Percentiles rank a stretch among this genome's conserved stretches.
phyloP scores from a whole-genome alignment of 768 basidiomycete genomes.

The Omphalotus guepiniiformis region DNA sequence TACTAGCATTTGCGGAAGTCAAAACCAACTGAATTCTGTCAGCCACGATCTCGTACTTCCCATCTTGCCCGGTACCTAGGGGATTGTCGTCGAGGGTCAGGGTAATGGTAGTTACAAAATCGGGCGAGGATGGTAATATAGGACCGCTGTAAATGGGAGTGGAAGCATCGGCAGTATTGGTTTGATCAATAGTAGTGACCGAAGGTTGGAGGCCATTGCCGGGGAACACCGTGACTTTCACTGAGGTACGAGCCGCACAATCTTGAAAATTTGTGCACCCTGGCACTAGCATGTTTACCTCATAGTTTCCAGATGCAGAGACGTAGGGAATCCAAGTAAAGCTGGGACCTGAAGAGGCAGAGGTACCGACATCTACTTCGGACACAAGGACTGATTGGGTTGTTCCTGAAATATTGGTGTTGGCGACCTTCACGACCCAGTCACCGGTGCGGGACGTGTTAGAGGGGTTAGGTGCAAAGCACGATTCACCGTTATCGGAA shows the following conservation, averaged over 20 bases:
- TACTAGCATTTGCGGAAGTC: slow-evolving; percentile 50
- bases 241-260: slow-evolving; percentile 75
- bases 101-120: slow-evolving; percentile 70
- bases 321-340: slow-evolving; percentile 92
- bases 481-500: slow-evolving; percentile 58
- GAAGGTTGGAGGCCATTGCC: slow-evolving; percentile 60
- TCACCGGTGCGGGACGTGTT: slow-evolving; percentile 60
- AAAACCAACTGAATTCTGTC: slow-evolving; percentile 80
- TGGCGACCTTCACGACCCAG: slow-evolving; percentile 63
- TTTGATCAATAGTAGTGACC: slow-evolving; percentile 71
- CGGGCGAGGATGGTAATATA: slow-evolving; percentile 65
- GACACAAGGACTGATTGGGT: slow-evolving; percentile 71
- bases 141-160: slow-evolving; percentile 76
- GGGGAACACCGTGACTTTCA: slow-evolving; percentile 80
- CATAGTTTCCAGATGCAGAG: slow-evolving; percentile 84
- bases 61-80: slow-evolving; percentile 54
- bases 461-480: slow-evolving; percentile 75
- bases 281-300: slow-evolving; percentile 79
- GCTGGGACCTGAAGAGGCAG: slow-evolving; percentile 59
- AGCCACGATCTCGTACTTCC: slow-evolving; percentile 80
- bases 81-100: slow-evolving; percentile 72
- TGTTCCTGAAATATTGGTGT: slow-evolving; percentile 79
- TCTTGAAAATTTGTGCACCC: slow-evolving; percentile 81
- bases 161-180: slow-evolving; percentile 57
- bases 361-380: slow-evolving; percentile 58